Base-by-base conservation (phyloP, 164 flowering plant species). In the Dillenia turbinata region DNA sequence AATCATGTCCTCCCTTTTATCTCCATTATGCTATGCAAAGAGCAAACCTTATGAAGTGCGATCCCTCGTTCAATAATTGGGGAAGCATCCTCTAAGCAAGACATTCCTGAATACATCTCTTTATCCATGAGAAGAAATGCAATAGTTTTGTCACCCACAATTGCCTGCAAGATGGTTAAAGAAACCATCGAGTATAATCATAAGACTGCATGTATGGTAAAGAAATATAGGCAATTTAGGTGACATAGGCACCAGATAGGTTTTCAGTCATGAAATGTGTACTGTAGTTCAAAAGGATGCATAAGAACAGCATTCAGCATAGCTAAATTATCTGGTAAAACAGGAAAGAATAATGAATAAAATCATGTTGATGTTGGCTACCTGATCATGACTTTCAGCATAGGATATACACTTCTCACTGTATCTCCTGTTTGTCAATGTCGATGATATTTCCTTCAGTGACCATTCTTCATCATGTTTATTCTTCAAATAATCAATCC, bases 361-460 rank as follows among this genome's bases (percentile, higher is more conserved):
- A 33, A 33, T 4, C 6, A 33, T 33, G 40, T 33, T 33, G 40
- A 33, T 33, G 40, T 33, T 33, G 40, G 40, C 40, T 6, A 91
- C 99, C 96, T 94, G 99, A 70, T 94, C 99, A 71, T 94, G 99
- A 69, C 97, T 84, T 75, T 94, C 99, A 15, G 99, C 97, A 84
- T 94, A 94, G 19, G 99, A 73, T 67, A 94, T 67, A 71, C 97
- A 94, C 79, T 87, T 89, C 73, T 94, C 99, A 7, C 86, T 76
- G 76, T 84, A 91, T 78, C 99, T 85, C 77, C 99, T 76, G 76
- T 94, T 89, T 60, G 94, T 94, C 84, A 94, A 77, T 71, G 78
- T 79, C 71, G 75, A 62, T 13, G 78, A 66, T 56, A 94, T 74
- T 68, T 89, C 97, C 61, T 77, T 69, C 99, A 94, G 82, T 9